A percentile compares a stretch with the other conserved stretches of the same genome.
Conservation (phyloP, 2,329 filamentous ascomycete species). For the Ilyonectria destructans region DNA sequence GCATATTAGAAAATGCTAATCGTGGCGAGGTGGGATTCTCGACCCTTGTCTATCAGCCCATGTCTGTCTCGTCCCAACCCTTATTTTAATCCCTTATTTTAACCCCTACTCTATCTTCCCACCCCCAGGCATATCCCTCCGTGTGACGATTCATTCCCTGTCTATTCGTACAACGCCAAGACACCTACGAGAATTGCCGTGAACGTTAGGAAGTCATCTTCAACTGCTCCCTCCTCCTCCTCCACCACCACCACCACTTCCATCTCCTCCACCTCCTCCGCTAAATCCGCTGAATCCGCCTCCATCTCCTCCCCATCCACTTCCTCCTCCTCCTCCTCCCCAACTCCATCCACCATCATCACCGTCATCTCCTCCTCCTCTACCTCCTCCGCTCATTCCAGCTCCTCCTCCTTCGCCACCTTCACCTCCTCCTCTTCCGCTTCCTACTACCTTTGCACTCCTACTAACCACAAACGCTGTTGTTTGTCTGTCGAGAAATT, state of each 20-base stretch:
- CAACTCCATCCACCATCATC: not conserved
- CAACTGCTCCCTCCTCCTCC: not conserved
- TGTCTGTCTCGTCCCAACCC: too few relatives aligned
- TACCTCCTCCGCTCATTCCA: too few relatives aligned
- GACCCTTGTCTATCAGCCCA: not conserved
- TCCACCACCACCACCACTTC: not conserved
- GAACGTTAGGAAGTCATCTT: not conserved
- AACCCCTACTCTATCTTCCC: too few relatives aligned
- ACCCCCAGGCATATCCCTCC: not conserved
- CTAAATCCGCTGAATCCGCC: not conserved
- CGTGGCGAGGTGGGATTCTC: not conserved
- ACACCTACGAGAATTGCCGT: not conserved
- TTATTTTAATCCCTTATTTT: too few relatives aligned
- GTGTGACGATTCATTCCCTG: not conserved
- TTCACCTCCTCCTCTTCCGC: not conserved
- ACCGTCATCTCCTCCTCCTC: not conserved
- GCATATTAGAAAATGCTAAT: not conserved
- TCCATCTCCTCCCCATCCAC: not conserved
- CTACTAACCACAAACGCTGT: not conserved
- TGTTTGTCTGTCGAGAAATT: slow-evolving; percentile 1
- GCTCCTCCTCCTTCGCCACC: too few relatives aligned
- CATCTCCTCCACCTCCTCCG: not conserved
- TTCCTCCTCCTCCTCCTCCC: not conserved
- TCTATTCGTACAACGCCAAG: not conserved
- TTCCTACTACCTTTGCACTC: not conserved